Percentiles rank a stretch among this genome's conserved stretches.
phyloP scores from a whole-genome alignment of 306 rosid species.

The Nissolia schottii region DNA sequence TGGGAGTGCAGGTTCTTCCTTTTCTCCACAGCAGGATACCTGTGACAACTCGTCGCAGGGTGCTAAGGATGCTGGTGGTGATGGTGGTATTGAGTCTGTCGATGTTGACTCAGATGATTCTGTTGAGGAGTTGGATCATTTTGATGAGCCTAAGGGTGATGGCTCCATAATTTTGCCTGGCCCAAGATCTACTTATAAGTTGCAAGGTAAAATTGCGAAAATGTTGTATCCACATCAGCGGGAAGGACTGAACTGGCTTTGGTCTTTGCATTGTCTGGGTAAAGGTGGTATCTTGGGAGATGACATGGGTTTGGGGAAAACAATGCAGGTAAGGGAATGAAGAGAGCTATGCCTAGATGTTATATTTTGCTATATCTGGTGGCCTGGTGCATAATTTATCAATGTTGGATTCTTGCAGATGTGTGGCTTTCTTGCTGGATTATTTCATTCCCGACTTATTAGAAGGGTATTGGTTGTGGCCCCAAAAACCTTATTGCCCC shows the following conservation, averaged over 20 bases:
- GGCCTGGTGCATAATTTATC: slow-evolving; percentile 1
- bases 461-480: slow-evolving; percentile 81
- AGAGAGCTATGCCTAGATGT: background rate
- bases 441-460: slow-evolving; percentile 64
- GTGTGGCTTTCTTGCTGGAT: slow-evolving; percentile 83
- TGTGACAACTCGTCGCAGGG: slow-evolving; percentile 30
- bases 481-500: slow-evolving; percentile 77
- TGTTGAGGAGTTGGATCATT: slow-evolving; percentile 34
- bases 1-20: slow-evolving; percentile 57
- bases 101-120: slow-evolving; percentile 32
- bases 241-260: slow-evolving; percentile 82
- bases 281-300: slow-evolving; percentile 97
- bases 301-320: slow-evolving; percentile 97
- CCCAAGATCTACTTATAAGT: slow-evolving; percentile 48
- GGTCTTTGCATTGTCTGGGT: slow-evolving; percentile 82
- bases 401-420: slow-evolving; percentile 49
- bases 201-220: slow-evolving; percentile 56
- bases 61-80: background rate
- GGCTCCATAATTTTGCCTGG: slow-evolving; percentile 51
- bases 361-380: background rate
- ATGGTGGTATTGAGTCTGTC: slow-evolving; percentile 5
- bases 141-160: slow-evolving; percentile 36
- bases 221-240: slow-evolving; percentile 85
- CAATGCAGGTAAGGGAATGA: slow-evolving; percentile 78
- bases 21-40: slow-evolving; percentile 33